Evolutionary conservation across 139 green algal genomes (phyloP), one percentile per base, ranked within the genome.

Genomic region (Diplosphaera chodatii): DNA sequence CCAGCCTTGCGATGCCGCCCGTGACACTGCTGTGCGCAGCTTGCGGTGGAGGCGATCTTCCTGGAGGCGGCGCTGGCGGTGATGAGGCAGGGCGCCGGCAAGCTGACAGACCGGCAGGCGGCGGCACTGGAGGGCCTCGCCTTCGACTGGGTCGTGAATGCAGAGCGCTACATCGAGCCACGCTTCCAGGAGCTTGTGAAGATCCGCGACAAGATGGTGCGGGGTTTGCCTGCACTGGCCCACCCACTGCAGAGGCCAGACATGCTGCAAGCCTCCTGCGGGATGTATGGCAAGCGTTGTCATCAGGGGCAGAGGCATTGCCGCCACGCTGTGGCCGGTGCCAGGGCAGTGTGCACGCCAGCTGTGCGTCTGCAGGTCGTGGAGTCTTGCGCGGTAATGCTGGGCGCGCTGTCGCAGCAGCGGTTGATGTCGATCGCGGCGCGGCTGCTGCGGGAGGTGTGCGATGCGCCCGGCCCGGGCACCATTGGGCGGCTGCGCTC

Each of bases 41-140:
- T 82, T 27, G 80, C 81, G 15, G 79, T 86, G 40, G 89, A 94
- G 73, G 70, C 81, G 1, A 67, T 91, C 23, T 91, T 92, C 56
- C 76, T 94, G 41, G 86, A 94, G 56, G 77, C 77, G 6, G 63
- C 84, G 0, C 65, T 79, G 22, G 71, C 79, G 68, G 71, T 94
- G 63, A 74, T 88, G 28, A 69, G 74, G 32, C 73, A 73, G 27
- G 63, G 30, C 2, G 77, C 71, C 23, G 56, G 66, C 18, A 76
- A 75, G 22, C 71, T 87, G 27, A 62, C 66, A 25, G 70, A 67
- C 25, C 55, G 62, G 5, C 74, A 87, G 72, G 59, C 55, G 13
- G 27, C 64, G 13, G 80, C 80, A 27, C 31, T 86, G 64, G 76
- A 84, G 74, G 72, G 59, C 22, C 63, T 88, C 55, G 73, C 80